phyloP scores from a whole-genome alignment of 352 stramenopile species.

The Phytophthora megakarya region DNA sequence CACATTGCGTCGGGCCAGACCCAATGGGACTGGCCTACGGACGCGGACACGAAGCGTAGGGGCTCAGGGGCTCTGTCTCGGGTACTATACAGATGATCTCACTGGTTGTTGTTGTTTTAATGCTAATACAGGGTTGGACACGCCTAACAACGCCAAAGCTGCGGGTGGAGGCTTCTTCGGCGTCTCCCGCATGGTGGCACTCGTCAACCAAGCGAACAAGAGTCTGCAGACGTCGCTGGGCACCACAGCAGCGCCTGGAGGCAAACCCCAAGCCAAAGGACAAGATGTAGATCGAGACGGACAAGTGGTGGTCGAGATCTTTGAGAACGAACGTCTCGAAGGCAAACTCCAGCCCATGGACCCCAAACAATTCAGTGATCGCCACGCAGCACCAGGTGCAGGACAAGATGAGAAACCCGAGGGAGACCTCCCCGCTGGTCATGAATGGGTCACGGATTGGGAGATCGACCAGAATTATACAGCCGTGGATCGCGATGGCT shows the following conservation, averaged over 20 bases:
- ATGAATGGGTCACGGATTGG: conserved; percentile 85
- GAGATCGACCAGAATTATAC: conserved; percentile 85
- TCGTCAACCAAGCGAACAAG: conserved; percentile 75
- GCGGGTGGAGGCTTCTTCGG: conserved; percentile 68
- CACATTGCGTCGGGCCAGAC: conserved; percentile 67
- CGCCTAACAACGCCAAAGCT: conserved; percentile 39
- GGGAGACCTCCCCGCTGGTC: conserved; percentile 61
- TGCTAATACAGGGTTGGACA: conserved; percentile 34
- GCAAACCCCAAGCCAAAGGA: conserved; percentile 42
- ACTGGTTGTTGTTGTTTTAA: conserved; percentile 7
- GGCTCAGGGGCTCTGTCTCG: too few species aligned
- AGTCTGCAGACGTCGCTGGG: conserved; percentile 73
- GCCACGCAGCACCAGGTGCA: conserved; percentile 49
- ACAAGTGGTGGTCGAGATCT: conserved; percentile 80
- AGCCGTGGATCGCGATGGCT: conserved; percentile 78
- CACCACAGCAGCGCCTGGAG: conserved; percentile 32
- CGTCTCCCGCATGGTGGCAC: conserved; percentile 68
- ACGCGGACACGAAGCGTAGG: conserved; percentile 67
- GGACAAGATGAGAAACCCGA: conserved; percentile 76
- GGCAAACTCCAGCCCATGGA: conserved; percentile 72
- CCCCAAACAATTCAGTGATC: conserved; percentile 77
- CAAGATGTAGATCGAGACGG: conserved; percentile 73
- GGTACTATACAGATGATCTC: not conserved
- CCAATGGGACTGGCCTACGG: conserved; percentile 73
- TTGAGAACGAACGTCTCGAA: conserved; percentile 86